phyloP scores from a whole-genome alignment of 139 green algal genomes.

The Astrephomene gubernaculifera region DNA sequence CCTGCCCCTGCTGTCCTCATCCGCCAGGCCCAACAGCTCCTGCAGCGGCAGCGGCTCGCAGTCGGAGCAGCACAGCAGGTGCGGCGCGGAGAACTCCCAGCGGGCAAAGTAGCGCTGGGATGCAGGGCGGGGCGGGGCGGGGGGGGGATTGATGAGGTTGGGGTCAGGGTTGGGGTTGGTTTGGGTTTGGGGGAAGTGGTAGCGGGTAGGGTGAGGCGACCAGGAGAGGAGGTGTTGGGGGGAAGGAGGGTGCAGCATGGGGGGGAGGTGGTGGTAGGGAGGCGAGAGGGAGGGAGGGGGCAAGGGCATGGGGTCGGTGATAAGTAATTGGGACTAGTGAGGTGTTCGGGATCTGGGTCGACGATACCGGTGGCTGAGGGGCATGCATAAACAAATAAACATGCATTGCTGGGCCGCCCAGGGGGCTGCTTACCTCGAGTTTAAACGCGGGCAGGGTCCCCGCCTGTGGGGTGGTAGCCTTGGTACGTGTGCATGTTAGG shows the following conservation, averaged over 20 bases:
- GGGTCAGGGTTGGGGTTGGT: background rate
- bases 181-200: background rate
- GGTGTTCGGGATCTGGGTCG: too few species aligned
- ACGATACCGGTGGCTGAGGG: too few species aligned
- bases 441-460: conserved; percentile 19
- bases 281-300: background rate
- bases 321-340: too few species aligned
- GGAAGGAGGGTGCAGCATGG: background rate
- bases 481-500: too few species aligned
- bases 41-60: conserved; percentile 69
- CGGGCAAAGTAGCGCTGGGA: conserved; percentile 76
- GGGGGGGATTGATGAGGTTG: background rate
- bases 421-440: conserved; percentile 8
- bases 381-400: background rate
- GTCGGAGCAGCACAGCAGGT: conserved; percentile 77
- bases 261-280: too few species aligned
- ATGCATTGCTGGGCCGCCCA: too few species aligned
- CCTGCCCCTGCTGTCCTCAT: conserved; percentile 52
- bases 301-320: background rate
- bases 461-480: too few species aligned
- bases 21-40: conserved; percentile 65
- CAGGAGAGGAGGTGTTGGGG: background rate
- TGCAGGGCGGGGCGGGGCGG: background rate
- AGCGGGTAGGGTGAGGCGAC: background rate
- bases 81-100: conserved; percentile 70